Evolutionary conservation across 1,139 yeast species (phyloP).

Genomic region (Wickerhamomyces sp.): DNA sequence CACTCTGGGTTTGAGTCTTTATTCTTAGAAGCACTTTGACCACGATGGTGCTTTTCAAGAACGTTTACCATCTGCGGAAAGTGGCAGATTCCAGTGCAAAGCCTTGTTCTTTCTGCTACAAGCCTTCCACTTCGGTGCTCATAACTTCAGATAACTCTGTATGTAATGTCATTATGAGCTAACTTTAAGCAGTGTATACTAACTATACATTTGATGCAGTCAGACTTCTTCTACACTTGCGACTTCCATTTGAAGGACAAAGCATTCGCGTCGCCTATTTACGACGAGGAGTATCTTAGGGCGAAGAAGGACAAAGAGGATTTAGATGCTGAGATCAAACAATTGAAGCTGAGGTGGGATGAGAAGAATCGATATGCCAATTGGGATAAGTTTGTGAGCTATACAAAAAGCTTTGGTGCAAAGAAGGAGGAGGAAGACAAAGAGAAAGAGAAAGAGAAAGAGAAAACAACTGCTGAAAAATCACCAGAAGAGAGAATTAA

Average conservation of each 20-base stretch:
- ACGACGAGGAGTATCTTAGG: slow-evolving; percentile 41
- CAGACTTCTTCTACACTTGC: slow-evolving; percentile 70
- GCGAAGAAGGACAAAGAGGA: slow-evolving; percentile 36
- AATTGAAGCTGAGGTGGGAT: slow-evolving; percentile 26
- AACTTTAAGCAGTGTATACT: neutral
- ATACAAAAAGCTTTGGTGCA: slow-evolving; percentile 19
- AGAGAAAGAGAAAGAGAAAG: slow-evolving; percentile 16
- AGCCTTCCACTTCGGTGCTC: slow-evolving; percentile 58
- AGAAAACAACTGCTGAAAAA: slow-evolving; percentile 16
- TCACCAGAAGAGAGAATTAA: slow-evolving; percentile 24
- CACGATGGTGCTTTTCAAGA: slow-evolving; percentile 32
- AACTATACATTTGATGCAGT: slow-evolving; percentile 22
- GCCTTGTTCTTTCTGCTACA: slow-evolving; percentile 64
- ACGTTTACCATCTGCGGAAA: slow-evolving; percentile 46
- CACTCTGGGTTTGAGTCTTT: too few species aligned
- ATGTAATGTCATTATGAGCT: slow-evolving; percentile 20
- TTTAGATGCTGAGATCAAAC: slow-evolving; percentile 38
- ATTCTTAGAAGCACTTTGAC: neutral
- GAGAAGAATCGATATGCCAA: slow-evolving; percentile 22
- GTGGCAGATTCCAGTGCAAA: slow-evolving; percentile 54
- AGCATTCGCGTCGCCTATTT: slow-evolving; percentile 53
- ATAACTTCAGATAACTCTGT: slow-evolving; percentile 39
- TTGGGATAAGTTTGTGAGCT: slow-evolving; percentile 31
- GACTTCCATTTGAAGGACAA: slow-evolving; percentile 56
- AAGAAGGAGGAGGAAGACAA: slow-evolving; percentile 24